These are phyloP conservation scores for Globisporangium iwayamae DNA, from an alignment of 352 stramenopile species.

Conservation along the genomic window DNA sequence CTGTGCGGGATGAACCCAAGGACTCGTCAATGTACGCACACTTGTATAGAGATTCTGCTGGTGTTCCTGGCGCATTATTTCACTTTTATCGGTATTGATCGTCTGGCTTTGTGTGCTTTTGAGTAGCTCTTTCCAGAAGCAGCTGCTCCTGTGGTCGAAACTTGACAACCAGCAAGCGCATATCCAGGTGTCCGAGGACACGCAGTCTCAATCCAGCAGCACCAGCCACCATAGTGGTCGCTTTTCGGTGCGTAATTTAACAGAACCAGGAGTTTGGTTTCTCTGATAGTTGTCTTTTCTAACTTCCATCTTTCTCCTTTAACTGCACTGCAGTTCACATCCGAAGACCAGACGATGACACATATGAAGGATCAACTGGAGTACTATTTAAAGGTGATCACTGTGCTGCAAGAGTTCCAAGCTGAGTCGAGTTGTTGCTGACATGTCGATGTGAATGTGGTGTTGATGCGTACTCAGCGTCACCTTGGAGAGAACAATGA, in stretches of 20 bases:
- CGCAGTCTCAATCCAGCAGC: conserved; percentile 54
- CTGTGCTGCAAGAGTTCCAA: background rate
- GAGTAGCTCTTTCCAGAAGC: conserved; percentile 63
- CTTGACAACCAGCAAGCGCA: conserved; percentile 56
- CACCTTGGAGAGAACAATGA: conserved; percentile 28
- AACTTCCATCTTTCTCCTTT: background rate
- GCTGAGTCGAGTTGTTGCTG: background rate
- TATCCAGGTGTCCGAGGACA: conserved; percentile 43
- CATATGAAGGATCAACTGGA: conserved; percentile 79
- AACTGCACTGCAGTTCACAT: conserved; percentile 30
- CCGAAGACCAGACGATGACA: conserved; percentile 60
- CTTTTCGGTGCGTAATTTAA: conserved; percentile 36
- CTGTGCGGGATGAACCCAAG: conserved; percentile 45
- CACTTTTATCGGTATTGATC: background rate
- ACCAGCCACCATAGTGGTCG: conserved; percentile 47
- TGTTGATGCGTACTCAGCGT: conserved; percentile 24
- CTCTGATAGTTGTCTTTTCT: background rate
- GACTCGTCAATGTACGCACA: conserved; percentile 47
- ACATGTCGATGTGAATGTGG: conserved; percentile 1
- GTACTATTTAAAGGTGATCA: conserved; percentile 79
- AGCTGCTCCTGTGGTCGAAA: conserved; percentile 74
- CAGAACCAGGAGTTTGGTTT: background rate
- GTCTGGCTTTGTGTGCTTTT: background rate
- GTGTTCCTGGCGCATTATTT: too few species aligned
- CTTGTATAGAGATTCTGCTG: background rate